Evolutionary conservation across 139 green algal genomes (phyloP).

Genomic region (Chlorella sp.): DNA sequence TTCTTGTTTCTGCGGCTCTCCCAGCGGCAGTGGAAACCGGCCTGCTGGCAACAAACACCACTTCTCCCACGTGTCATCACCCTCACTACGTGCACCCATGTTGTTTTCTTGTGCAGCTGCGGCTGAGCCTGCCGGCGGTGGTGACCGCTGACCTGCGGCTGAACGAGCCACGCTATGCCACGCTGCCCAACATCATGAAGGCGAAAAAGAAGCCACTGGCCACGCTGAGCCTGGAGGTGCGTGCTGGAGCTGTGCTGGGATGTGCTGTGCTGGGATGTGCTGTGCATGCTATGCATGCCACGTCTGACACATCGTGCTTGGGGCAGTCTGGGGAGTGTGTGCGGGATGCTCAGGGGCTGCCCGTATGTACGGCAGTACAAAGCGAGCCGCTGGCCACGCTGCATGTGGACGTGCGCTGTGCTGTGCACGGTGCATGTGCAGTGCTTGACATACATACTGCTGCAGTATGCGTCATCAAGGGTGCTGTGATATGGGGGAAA

Average conservation of each 20-base stretch:
- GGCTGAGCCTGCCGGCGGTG: slow-evolving; percentile 87
- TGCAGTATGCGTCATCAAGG: too few species aligned
- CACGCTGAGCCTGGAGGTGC: slow-evolving; percentile 46
- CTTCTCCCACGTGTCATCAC: neutral
- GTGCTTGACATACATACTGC: neutral
- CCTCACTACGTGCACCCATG: neutral
- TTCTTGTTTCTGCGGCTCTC: too few species aligned
- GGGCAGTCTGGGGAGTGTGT: neutral
- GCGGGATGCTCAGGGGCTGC: slow-evolving; percentile 56
- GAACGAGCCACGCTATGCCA: slow-evolving; percentile 94
- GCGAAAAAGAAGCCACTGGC: slow-evolving; percentile 93
- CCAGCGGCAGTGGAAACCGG: too few species aligned
- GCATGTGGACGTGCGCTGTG: slow-evolving; percentile 35
- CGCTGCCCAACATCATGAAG: slow-evolving; percentile 94
- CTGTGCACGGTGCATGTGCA: neutral
- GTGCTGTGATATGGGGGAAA: too few species aligned
- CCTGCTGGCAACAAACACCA: neutral
- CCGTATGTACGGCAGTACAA: slow-evolving; percentile 94
- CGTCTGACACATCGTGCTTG: neutral
- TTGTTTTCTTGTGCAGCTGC: slow-evolving; percentile 43
- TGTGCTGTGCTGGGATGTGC: neutral
- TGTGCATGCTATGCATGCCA: neutral
- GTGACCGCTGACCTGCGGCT: slow-evolving; percentile 93
- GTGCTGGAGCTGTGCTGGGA: neutral
- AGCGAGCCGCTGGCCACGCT: slow-evolving; percentile 83